phyloP scores from a whole-genome alignment of 495 filamentous ascomycete genomes.

The Penicillium subrubescens region DNA sequence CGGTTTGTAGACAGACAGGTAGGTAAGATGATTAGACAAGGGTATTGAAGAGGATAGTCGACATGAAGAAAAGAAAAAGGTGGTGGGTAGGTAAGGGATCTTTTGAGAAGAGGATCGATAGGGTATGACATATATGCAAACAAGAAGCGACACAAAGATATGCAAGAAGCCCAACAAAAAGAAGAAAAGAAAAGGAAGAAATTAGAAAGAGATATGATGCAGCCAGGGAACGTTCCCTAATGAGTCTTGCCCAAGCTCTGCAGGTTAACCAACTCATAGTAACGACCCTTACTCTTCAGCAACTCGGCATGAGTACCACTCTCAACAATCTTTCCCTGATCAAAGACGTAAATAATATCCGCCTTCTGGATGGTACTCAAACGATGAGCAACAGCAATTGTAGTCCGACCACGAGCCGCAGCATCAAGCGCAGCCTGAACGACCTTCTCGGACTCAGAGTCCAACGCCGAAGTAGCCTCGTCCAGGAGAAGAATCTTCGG shows the following conservation, averaged over 20 bases:
- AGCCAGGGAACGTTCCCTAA: constrained; percentile 8
- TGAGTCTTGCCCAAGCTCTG: constrained; percentile 72
- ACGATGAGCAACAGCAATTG: constrained; percentile 78
- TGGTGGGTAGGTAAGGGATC: neutral
- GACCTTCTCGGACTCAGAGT: constrained; percentile 80
- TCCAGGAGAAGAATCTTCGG: constrained; percentile 75
- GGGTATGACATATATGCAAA: constrained; percentile 1
- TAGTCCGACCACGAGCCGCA: constrained; percentile 73
- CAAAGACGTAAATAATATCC: constrained; percentile 82
- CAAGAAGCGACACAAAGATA: neutral
- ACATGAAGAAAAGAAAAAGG: neutral
- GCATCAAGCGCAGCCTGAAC: constrained; percentile 79
- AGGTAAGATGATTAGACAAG: neutral
- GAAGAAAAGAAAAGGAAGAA: neutral
- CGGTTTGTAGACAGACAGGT: neutral
- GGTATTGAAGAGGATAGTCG: neutral
- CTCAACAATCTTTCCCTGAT: constrained; percentile 73
- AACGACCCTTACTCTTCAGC: constrained; percentile 66
- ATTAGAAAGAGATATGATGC: too few species aligned
- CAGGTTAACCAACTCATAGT: constrained; percentile 75
- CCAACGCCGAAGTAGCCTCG: constrained; percentile 80
- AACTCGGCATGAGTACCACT: constrained; percentile 70
- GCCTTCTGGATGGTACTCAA: constrained; percentile 81
- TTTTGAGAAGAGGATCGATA: neutral
- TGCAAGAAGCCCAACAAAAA: neutral